phyloP scores from a whole-genome alignment of 257 asterid genomes.

The Oldenlandia corymbosa region DNA sequence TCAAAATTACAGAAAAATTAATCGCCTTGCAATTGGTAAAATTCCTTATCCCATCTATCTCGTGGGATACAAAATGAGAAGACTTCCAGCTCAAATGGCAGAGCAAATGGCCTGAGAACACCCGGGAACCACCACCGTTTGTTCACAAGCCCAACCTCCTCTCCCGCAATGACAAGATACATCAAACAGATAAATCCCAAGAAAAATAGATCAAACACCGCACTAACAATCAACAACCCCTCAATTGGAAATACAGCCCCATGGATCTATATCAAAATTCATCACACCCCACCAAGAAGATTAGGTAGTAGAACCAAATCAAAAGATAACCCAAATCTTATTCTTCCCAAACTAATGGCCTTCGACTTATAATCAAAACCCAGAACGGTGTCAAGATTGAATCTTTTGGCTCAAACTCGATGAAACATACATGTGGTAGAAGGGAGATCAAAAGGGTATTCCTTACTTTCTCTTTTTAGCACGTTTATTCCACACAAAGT shows the following conservation, averaged over 20 bases:
- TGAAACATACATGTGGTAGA: background rate
- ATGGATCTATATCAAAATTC: conserved; percentile 24
- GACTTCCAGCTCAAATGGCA: conserved; percentile 45
- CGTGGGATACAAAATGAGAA: conserved; percentile 46
- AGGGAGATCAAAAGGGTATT: background rate
- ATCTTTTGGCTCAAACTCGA: conserved; percentile 6
- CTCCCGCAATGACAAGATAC: conserved; percentile 47
- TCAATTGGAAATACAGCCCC: conserved; percentile 26
- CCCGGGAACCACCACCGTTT: conserved; percentile 33
- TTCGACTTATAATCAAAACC: background rate
- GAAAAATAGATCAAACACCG: conserved; percentile 9
- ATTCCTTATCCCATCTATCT: conserved; percentile 89
- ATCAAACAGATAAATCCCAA: conserved; percentile 45
- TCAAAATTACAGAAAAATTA: conserved; percentile 22
- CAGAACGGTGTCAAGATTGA: background rate
- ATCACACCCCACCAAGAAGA: background rate
- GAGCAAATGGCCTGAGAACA: conserved; percentile 79
- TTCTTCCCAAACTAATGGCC: background rate
- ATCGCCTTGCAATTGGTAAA: conserved; percentile 72
- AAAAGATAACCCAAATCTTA: conserved; percentile 2
- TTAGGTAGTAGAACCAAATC: background rate
- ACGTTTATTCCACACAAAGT: background rate
- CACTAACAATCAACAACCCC: conserved; percentile 21
- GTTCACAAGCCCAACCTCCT: conserved; percentile 67
- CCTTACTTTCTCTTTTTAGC: background rate